Conservation (phyloP, 169 alveolate species). For the Babesia sp. region DNA sequence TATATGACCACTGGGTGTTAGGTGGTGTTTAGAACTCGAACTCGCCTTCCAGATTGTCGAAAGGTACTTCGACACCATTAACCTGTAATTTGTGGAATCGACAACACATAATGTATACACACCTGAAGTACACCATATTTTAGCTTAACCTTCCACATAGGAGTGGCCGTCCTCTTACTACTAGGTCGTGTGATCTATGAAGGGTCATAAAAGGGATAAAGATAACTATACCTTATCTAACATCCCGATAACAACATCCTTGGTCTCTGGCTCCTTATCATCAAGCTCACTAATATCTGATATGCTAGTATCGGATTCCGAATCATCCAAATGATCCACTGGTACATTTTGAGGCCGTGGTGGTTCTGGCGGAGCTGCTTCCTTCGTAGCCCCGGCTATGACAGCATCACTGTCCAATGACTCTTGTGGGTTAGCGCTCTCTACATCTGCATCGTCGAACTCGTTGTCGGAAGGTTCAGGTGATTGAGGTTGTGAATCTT, state of each 20-base stretch:
- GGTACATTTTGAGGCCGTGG: not conserved
- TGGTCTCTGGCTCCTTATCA: slow-evolving; percentile 65
- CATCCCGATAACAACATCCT: slow-evolving; percentile 63
- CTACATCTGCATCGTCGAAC: slow-evolving; percentile 70
- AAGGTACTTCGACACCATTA: slow-evolving; percentile 63
- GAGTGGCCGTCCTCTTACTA: slow-evolving; percentile 55
- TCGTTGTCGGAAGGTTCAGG: slow-evolving; percentile 48
- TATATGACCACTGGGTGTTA: not conserved
- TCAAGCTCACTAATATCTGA: slow-evolving; percentile 66
- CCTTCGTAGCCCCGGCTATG: not conserved
- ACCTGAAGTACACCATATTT: slow-evolving; percentile 65
- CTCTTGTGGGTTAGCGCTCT: slow-evolving; percentile 6
- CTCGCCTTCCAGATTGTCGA: slow-evolving; percentile 69
- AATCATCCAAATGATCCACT: not conserved
- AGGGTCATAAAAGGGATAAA: no score
- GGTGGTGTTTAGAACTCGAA: slow-evolving; percentile 52
- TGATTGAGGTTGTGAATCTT: not conserved
- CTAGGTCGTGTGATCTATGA: slow-evolving; percentile 62
- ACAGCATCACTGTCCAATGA: not conserved
- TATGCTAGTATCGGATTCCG: slow-evolving; percentile 39
- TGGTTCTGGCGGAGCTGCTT: not conserved
- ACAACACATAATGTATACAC: not conserved
- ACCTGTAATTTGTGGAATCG: slow-evolving; percentile 9
- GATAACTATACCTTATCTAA: slow-evolving; percentile 49
- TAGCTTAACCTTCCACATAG: slow-evolving; percentile 57